Evolutionary conservation across 208 protist genomes (phyloP), one percentile per base, ranked within the genome.

Genomic region (Crithidia thermophila): DNA sequence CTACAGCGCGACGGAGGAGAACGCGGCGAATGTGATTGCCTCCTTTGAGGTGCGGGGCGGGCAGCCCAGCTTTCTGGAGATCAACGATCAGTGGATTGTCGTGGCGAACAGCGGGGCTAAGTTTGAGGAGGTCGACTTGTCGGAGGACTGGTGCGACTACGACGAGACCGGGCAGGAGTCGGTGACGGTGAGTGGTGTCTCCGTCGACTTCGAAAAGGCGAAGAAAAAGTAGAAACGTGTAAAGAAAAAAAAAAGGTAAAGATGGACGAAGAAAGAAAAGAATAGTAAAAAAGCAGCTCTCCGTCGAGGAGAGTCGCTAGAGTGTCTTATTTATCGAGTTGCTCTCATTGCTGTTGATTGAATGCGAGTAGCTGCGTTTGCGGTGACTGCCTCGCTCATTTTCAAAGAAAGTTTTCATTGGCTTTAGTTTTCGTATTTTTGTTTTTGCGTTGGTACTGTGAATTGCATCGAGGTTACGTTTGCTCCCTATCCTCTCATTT

Each of bases 81-180:
- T 94, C 1, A 79, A 92, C 65, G 68, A 81, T 13, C 68, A 87
- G 61, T 94, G 88, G 86, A 64, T 72, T 1, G 82, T 87, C 2
- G 23, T 65, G n/a, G 52, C 66, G 8, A 59, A 31, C 9, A 57
- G 67, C 45, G 73, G 73, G 20, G 73, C 40, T 0, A 53, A 10
- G 23, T 90, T 93, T 57, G 68, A 76, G 40, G 71, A 79, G 23
- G 85, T 77, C 3, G 85, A 94, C 61, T 61, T 94, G 21, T 82
- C 74, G 28, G 55, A 60, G 14, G 85, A 91, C 52, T 94, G 85
- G 85, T 81, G 75, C 63, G 88, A 91, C 21, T 94, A 90, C 68
- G 88, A 91, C 58, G 84, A 90, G 65, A 56, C 31, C 10, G 55
- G 68, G 11, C 58, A 65, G 28, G 49, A n/a, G 23, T 14, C 78